Evolutionary conservation across 148 eudicot species (phyloP), one percentile per base, ranked within the genome.

Genomic region (Amaranthus hypochondriacus): DNA sequence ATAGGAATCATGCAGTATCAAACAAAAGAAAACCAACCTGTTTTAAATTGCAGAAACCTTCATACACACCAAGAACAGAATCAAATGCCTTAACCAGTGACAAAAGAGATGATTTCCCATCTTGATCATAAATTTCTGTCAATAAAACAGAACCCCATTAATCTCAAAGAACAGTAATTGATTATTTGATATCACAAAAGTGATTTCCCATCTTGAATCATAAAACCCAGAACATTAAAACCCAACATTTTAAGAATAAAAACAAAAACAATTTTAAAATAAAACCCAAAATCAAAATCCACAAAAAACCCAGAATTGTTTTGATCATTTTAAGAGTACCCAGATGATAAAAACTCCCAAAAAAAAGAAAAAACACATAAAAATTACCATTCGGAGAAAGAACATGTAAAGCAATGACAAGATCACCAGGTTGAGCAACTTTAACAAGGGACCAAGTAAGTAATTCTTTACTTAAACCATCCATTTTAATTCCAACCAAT

Each of bases 371-470:
- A 55, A 12, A 56, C 7, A 8, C 5, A 21, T 66, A 56, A 68
- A 7, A 3, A 65, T 5, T 79, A 88, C 91, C 95, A 48, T 88
- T 82, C 46, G 81, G 63, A 58, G 61, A 66, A 9, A 91, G 84
- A 56, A 89, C 88, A 80, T 94, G 98, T 28, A 94, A 85, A 51
- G 98, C 98, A 71, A 94, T 68, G 18, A 94, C 88, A 64, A 85
- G 84, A 88, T 94, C 98, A 77, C 96, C 97, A 72, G 90, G 78
- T 10, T 83, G 76, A 60, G 97, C 90, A 21, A 82, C 84, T 54
- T 94, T 92, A 15, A 92, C 96, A 61, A 94, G 84, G 13, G 96
- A 85, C 98, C 98, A 94, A 52, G 98, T 94, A 6, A 94, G 88
- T 66, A 94, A 50, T 78, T 92, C 98, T 62, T 78, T 86, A 74